Base-by-base conservation (phyloP, 2,329 filamentous ascomycete genomes). In the Anthostomella pinea region DNA sequence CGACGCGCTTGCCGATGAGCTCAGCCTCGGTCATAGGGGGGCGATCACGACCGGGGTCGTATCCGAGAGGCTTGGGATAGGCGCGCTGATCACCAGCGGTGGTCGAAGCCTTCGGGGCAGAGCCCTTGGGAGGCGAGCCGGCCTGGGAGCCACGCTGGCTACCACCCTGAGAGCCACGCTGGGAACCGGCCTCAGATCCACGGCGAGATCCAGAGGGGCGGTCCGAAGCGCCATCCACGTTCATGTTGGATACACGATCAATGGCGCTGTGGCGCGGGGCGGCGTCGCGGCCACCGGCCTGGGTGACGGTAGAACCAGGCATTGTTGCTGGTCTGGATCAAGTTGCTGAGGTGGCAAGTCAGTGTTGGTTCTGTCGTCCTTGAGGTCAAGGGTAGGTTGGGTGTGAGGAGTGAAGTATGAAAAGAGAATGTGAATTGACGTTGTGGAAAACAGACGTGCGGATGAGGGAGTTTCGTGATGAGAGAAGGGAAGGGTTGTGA, bases 1-100 rank as follows among this genome's bases (percentile, higher is more conserved):
- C 79, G 45, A 81, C 64, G 5, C 77, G 73, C 42, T 68, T 68
- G 41, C 60, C 60, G 18, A 69, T 50, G 4, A 54, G 41, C 23
- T 63, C 43, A 10, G 62, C 54, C 6, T 61, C 52, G 8, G 51
- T 54, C 10, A 56, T 25, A 10, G 32, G 44, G n/a, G 51, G 44
- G 4, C 57, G 54, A 2, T 45, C 40, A 6, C 44, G 43, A 9
- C 33, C 46, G n/a, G 49, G 43, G 21, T 51, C 49, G 15, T 33
- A 22, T 11, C 47, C 48, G 0, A 38, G 24, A 13, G 41, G 40
- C 20, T 39, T n/a, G 6, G n/a, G 26, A 18, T 20, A 39, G 2
- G 22, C 27, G 15, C 27, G 14, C 10, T 35, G 3, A 19, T 31
- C 30, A 7, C 27, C 19, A 25, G 30, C 8, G 8, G 38, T n/a